Conservation (phyloP, 768 basidiomycete species). For the Mycena belliarum region DNA sequence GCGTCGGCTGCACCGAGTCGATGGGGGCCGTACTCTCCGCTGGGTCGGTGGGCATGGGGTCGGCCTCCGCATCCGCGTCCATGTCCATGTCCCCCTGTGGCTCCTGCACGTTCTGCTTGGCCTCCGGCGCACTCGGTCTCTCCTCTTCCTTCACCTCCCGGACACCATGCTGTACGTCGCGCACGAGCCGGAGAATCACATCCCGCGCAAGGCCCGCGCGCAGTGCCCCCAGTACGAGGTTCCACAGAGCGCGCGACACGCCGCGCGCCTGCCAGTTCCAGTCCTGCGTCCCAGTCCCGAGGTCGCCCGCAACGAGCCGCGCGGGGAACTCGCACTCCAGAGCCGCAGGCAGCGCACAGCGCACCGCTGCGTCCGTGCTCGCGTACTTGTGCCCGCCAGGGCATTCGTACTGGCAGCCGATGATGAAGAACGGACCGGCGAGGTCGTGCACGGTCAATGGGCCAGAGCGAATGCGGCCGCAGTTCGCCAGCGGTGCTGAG, state of each 20-base stretch:
- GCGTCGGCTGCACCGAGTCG: neutral
- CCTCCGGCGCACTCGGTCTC: constrained; percentile 1
- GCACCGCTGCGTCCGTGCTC: constrained; percentile 70
- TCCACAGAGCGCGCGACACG: constrained; percentile 71
- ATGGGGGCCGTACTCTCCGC: constrained; percentile 21
- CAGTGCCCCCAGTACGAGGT: constrained; percentile 64
- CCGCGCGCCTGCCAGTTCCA: constrained; percentile 83
- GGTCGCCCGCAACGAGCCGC: constrained; percentile 54
- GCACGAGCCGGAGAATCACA: constrained; percentile 58
- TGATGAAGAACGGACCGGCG: constrained; percentile 78
- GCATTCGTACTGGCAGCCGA: constrained; percentile 82
- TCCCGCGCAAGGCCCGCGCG: constrained; percentile 62
- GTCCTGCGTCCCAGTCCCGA: constrained; percentile 58
- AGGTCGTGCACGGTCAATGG: constrained; percentile 82
- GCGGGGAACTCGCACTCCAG: constrained; percentile 78
- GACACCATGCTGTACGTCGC: constrained; percentile 57
- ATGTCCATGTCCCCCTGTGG: constrained; percentile 33
- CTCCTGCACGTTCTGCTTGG: constrained; percentile 36
- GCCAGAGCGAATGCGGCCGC: constrained; percentile 71
- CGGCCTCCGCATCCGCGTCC: constrained; percentile 30
- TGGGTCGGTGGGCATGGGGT: too few species aligned
- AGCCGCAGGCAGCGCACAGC: constrained; percentile 65
- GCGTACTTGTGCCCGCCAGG: constrained; percentile 66
- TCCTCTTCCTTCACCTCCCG: constrained; percentile 28
- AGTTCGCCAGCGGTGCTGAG: constrained; percentile 57